Evolutionary conservation across 108 stramenopile species (phyloP).

Genomic region (Skeletonema tropicum): DNA sequence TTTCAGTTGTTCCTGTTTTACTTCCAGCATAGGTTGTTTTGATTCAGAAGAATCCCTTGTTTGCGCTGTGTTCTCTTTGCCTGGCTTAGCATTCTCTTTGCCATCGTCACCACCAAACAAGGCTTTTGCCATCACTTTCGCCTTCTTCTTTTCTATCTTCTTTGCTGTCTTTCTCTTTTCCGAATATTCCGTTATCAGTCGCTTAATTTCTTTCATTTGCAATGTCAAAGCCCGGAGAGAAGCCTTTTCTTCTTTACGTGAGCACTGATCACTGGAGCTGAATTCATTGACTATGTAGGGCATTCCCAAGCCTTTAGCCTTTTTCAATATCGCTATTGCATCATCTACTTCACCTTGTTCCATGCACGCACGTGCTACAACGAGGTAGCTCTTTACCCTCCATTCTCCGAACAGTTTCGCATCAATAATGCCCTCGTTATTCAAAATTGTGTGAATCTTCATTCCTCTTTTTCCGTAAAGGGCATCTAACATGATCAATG

Average conservation of each 20-base stretch:
- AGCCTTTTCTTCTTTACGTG: conserved; percentile 32
- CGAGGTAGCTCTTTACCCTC: conserved; percentile 67
- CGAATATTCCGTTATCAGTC: conserved; percentile 42
- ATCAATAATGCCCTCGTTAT: conserved; percentile 54
- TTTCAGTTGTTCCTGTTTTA: not conserved
- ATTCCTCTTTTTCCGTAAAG: conserved; percentile 62
- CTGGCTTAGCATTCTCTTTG: conserved; percentile 8
- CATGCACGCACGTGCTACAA: conserved; percentile 51
- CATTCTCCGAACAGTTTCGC: conserved; percentile 82
- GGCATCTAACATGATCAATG: conserved; percentile 70
- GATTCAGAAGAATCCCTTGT: not conserved
- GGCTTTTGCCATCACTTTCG: conserved; percentile 45
- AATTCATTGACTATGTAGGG: conserved; percentile 47
- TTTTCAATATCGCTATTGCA: conserved; percentile 50
- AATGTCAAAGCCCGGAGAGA: conserved; percentile 44
- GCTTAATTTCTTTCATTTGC: conserved; percentile 70
- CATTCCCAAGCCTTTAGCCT: conserved; percentile 45
- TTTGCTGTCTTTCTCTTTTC: conserved; percentile 48
- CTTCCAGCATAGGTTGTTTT: not conserved
- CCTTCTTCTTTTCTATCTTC: conserved; percentile 69
- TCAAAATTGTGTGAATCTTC: conserved; percentile 67
- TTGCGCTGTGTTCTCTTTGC: not conserved
- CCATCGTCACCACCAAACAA: conserved; percentile 61
- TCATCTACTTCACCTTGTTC: conserved; percentile 50
- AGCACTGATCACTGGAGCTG: not conserved